A percentile compares a stretch with the other conserved stretches of the same genome.
phyloP scores from a whole-genome alignment of 179 eudicot genomes.

The Spinacia oleracea region DNA sequence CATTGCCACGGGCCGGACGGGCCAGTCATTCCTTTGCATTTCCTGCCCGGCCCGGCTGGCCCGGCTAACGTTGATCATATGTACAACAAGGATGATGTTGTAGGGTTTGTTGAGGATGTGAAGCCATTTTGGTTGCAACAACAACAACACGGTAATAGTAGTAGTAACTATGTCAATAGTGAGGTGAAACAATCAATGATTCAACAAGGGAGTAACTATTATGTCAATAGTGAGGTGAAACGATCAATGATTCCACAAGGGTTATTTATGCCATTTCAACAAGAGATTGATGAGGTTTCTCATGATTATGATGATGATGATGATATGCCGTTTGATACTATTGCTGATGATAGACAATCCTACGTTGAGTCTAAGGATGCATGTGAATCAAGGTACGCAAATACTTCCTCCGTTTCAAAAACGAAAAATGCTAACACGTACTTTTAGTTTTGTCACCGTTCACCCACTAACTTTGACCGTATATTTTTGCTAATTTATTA shows the following conservation, averaged over 20 bases:
- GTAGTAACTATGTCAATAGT: slow-evolving; percentile 1
- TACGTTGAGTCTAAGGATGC: slow-evolving; percentile 49
- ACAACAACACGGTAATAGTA: slow-evolving; percentile 5
- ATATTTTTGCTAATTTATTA: too few species aligned
- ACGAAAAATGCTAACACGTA: too few species aligned
- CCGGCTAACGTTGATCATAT: too few species aligned
- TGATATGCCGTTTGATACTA: slow-evolving; percentile 53
- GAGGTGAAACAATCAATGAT: slow-evolving; percentile 15
- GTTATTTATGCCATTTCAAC: slow-evolving; percentile 39
- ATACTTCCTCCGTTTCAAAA: too few species aligned
- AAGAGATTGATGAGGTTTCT: slow-evolving; percentile 41
- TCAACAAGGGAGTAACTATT: slow-evolving; percentile 25
- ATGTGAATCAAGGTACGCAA: slow-evolving; percentile 60
- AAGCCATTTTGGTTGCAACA: slow-evolving; percentile 43
- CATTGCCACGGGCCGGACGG: slow-evolving; percentile 24
- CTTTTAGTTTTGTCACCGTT: too few species aligned
- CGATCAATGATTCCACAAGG: slow-evolving; percentile 19
- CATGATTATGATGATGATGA: slow-evolving; percentile 48
- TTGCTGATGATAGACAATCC: slow-evolving; percentile 56
- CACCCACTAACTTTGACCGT: too few species aligned
- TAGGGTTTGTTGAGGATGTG: slow-evolving; percentile 35
- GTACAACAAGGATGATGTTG: slow-evolving; percentile 2
- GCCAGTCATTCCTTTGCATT: too few species aligned
- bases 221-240: too few species aligned
- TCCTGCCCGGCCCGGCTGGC: too few species aligned